Evolutionary conservation across 2,329 filamentous ascomycete genomes (phyloP).

Genomic region (Scopulariopsis brevicaulis): DNA sequence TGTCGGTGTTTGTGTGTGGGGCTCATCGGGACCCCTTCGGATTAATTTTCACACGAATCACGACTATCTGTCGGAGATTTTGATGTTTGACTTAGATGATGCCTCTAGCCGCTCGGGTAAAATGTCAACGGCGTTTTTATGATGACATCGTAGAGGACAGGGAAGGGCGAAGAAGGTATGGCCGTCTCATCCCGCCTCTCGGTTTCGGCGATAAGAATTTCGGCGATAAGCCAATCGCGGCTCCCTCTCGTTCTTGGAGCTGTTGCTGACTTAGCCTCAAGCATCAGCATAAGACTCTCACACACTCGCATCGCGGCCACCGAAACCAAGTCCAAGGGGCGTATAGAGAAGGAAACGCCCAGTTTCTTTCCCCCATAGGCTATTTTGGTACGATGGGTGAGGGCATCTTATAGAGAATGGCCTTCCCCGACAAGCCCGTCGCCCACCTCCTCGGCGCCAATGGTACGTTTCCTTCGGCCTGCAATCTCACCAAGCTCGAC

Average conservation of each 20-base stretch:
- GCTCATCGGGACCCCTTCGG: no score
- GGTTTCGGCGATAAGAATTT: background rate
- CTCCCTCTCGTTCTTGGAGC: background rate
- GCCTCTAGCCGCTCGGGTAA: no score
- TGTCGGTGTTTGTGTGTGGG: no score
- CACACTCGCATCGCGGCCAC: background rate
- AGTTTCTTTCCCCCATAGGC: background rate
- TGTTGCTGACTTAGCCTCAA: background rate
- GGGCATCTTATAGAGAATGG: conserved; percentile 19
- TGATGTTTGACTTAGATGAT: no score
- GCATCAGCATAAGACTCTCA: background rate
- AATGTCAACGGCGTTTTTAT: no score
- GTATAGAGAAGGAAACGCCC: background rate
- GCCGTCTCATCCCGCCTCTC: background rate
- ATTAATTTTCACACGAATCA: no score
- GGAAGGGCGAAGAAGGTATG: no score
- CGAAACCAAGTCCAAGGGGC: background rate
- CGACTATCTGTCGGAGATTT: no score
- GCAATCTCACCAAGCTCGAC: background rate
- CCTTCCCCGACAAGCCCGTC: conserved; percentile 34
- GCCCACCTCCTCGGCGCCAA: conserved; percentile 48
- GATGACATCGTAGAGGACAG: background rate
- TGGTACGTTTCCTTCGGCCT: conserved; percentile 24
- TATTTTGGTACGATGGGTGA: background rate
- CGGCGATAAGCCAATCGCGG: background rate